phyloP scores from a whole-genome alignment of 1,284 basidiomycete species.

The Coniferiporia weirii region DNA sequence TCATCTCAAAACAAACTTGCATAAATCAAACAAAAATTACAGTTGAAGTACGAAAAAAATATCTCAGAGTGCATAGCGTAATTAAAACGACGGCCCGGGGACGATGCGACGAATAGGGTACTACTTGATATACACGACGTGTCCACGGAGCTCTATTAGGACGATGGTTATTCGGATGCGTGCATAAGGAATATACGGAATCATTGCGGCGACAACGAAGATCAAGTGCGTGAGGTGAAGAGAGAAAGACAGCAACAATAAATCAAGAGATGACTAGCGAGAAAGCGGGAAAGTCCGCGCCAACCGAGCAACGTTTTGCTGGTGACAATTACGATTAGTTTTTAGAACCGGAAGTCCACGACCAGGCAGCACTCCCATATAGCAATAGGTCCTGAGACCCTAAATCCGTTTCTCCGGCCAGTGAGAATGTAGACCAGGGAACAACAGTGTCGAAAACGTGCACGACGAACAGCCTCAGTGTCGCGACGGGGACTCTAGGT shows the following conservation, averaged over 20 bases:
- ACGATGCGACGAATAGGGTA: conserved; percentile 2
- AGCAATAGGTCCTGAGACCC: neutral
- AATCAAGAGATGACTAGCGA: conserved; percentile 26
- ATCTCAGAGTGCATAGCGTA: conserved; percentile 1
- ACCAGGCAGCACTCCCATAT: neutral
- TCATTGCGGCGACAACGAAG: conserved; percentile 6
- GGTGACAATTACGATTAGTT: conserved; percentile 7
- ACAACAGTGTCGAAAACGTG: neutral
- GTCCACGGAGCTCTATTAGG: neutral
- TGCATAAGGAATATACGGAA: neutral
- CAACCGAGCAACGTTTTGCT: neutral
- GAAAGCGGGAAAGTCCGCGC: neutral
- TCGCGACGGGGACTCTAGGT: conserved; percentile 8
- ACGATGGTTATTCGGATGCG: neutral
- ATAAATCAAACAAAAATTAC: neutral
- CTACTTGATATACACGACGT: conserved; percentile 10
- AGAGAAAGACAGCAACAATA: conserved; percentile 29
- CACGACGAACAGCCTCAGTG: conserved; percentile 1
- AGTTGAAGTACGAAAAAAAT: neutral
- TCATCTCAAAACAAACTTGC: neutral
- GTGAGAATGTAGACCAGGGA: neutral
- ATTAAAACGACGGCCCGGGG: conserved; percentile 1
- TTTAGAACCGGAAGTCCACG: conserved; percentile 3
- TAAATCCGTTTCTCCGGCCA: neutral
- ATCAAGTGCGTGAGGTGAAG: conserved; percentile 26